Evolutionary conservation across 176 grass and related monocot species (phyloP), one percentile per base, ranked within the genome.

Genomic region (Cymbopogon citratus): DNA sequence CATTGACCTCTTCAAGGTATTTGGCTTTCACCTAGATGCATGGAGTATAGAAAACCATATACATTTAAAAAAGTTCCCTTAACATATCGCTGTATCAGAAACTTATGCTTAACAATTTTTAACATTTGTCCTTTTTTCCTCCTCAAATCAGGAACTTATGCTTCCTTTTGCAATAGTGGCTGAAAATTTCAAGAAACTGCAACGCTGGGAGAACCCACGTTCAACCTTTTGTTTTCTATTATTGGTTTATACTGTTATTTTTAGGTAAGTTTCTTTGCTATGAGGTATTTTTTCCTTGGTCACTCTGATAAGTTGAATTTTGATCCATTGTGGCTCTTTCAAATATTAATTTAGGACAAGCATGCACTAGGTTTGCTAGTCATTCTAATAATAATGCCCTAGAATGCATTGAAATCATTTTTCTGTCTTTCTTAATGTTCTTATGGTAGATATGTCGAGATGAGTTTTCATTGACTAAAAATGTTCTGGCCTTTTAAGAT

Each of bases 1-100:
- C 84, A 98, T 98, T 84, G 92, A 95, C 81, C 92, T 98, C 86
- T 98, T 98, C 93, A 98, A 98, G 95, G 88, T 98, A 87, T 39
- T 63, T 77, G 59, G 56, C 49, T 80, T 77, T 80, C 61, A 80
- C 73, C 51, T 34, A 59, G 49, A 75, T 73, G 67, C 62, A 75
- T 72, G 46, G 28, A 26, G 57, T 84, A 69, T 52, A 48, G n/a
- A 41, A 41, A 74, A 60, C 6, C 15, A 44, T 45, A 77, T 77
- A 14, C 66, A 56, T 48, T 48, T 5, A 48, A 49, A 73, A 51
- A 23, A 45, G 25, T 18, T 28, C 5, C 9, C 35, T 66, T 65
- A 78, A 66, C 49, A 64, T 38, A 38, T 63, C 23, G 14, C 31
- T 25, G 31, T 74, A 18, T 51, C 70, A 74, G 23, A 10, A 25